Base-by-base conservation (phyloP, 2,329 filamentous ascomycete genomes). In the Fusarium sp. region DNA sequence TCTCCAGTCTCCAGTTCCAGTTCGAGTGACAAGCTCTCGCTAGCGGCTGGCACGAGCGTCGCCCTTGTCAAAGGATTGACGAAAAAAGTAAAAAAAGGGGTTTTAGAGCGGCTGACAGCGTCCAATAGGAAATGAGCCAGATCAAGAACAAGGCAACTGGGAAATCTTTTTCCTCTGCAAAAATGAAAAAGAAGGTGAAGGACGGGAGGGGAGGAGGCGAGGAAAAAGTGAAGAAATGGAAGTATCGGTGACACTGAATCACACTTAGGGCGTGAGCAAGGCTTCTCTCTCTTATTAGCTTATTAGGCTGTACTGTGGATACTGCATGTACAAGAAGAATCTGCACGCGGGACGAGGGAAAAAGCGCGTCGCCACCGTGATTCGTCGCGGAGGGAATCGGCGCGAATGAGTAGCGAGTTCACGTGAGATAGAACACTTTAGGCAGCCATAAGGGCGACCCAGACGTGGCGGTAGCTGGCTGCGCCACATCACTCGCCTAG, bases 321-420 rank as follows among this genome's bases (percentile, higher is more conserved):
- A 65, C 59, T 33, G 24, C 41, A 60, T 39, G 59, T 38, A 59
- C 46, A 57, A 49, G 57, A 53, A 54, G 54, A 50, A 53, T 66
- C 61, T 63, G 66, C 66, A 69, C 67, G 67, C 48, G 58, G 55
- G 38, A 50, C 13, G 37, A 54, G 39, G 47, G 49, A 55, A 68
- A 68, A 68, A 60, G 52, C 68, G 68, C 68, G 68, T 70, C 47
- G 68, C 68, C 68, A 71, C 67, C 64, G 66, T 63, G 62, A 64
- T 68, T 60, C 57, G 54, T 23, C 44, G 55, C 52, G 65, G 68
- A 59, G 64, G 38, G 41, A 58, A 48, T 66, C 66, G 71, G 75
- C 79, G 78, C 79, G 79, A 78, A 57, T 57, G 52, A 69, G 71
- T 74, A 76, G 72, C 79, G 79, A 76, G 63, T 49, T 77, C 79